phyloP scores from a whole-genome alignment of 495 filamentous ascomycete species.

The Aspergillus kassunensis region DNA sequence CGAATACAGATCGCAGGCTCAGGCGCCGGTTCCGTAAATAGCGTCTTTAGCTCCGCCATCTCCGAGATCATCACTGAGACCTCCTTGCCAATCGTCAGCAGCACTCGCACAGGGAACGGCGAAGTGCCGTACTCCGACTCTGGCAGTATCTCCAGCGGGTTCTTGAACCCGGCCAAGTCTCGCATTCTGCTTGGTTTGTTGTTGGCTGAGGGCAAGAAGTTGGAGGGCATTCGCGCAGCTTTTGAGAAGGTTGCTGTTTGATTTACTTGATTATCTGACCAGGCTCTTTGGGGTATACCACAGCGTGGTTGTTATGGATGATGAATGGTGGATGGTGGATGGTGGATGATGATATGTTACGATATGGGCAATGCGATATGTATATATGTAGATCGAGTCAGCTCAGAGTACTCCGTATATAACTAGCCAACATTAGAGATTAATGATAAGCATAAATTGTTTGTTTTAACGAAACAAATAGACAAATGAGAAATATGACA shows the following conservation, averaged over 20 bases:
- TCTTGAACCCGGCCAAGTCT: conserved; percentile 28
- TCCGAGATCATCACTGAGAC: conserved; percentile 14
- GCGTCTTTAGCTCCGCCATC: conserved; percentile 18
- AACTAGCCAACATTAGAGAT: too few species aligned
- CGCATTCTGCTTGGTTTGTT: conserved; percentile 28
- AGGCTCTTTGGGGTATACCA: too few species aligned
- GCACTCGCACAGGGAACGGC: conserved; percentile 27
- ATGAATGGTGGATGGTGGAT: too few species aligned
- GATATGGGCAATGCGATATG: too few species aligned
- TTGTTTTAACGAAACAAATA: too few species aligned
- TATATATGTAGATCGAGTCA: too few species aligned
- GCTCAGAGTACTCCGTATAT: too few species aligned
- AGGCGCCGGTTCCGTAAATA: conserved; percentile 25
- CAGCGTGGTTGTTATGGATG: too few species aligned
- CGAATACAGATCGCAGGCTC: conserved; percentile 24
- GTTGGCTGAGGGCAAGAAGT: conserved; percentile 22
- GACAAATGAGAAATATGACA: conserved; percentile 2
- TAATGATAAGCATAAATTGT: too few species aligned
- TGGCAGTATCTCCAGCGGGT: conserved; percentile 28
- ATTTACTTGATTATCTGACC: too few species aligned
- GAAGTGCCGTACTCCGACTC: conserved; percentile 30
- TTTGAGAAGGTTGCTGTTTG: conserved; percentile 20
- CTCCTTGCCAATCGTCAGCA: conserved; percentile 24
- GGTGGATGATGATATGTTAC: too few species aligned
- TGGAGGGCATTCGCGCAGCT: conserved; percentile 21